Conservation (phyloP, 768 basidiomycete species). For the Asterophora lycoperdoides region DNA sequence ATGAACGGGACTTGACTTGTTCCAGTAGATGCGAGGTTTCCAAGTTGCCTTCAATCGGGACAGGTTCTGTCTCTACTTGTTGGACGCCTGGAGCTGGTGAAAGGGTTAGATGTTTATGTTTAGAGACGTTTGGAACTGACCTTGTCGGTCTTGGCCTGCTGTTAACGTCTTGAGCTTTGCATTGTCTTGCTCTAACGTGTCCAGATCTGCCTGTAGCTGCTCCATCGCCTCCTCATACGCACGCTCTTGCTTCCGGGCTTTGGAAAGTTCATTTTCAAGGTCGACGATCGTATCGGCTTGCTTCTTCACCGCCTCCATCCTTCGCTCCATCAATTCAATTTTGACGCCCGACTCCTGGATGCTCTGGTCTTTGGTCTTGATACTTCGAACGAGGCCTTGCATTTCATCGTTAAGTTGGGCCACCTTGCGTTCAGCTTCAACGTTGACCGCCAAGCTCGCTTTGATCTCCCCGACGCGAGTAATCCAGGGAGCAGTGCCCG, state of each 20-base stretch:
- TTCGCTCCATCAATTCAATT: conserved; percentile 92
- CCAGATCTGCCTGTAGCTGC: conserved; percentile 85
- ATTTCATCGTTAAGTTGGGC: conserved; percentile 85
- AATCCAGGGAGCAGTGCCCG: conserved; percentile 82
- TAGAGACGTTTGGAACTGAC: conserved; percentile 33
- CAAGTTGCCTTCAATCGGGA: conserved; percentile 71
- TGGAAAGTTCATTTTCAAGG: conserved; percentile 75
- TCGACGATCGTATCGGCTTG: conserved; percentile 81
- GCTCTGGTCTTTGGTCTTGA: conserved; percentile 85
- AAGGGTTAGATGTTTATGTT: not conserved
- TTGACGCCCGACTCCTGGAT: conserved; percentile 89
- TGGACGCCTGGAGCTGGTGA: conserved; percentile 44
- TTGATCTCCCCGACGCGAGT: conserved; percentile 79
- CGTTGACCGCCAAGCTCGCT: conserved; percentile 75
- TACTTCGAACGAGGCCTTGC: conserved; percentile 76
- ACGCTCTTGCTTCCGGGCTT: conserved; percentile 82
- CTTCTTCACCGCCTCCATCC: conserved; percentile 87
- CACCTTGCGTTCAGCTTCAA: conserved; percentile 90
- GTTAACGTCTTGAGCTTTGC: conserved; percentile 69
- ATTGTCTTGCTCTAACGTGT: conserved; percentile 84
- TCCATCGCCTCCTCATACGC: conserved; percentile 93
- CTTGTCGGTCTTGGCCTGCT: conserved; percentile 66
- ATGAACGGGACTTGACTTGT: conserved; percentile 48
- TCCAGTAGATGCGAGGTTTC: conserved; percentile 88
- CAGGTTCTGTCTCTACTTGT: conserved; percentile 52